phyloP scores from a whole-genome alignment of 1,139 yeast species.

The Pichiaceae sp. region DNA sequence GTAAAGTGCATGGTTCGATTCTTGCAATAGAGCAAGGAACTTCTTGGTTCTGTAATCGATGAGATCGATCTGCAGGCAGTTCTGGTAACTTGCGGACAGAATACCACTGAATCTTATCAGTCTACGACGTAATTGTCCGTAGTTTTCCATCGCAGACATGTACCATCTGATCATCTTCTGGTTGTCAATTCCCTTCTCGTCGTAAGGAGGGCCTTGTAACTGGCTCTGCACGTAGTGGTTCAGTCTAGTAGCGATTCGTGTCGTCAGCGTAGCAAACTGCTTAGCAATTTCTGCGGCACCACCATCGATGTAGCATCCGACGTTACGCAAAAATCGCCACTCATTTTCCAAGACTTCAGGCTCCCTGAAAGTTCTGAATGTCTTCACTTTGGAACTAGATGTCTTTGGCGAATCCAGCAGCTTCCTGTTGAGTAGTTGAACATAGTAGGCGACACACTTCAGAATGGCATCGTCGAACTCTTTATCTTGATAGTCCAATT shows the following conservation, averaged over 20 bases:
- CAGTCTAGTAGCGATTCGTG: constrained; percentile 61
- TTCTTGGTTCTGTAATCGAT: constrained; percentile 45
- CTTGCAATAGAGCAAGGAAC: constrained; percentile 49
- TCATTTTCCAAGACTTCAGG: constrained; percentile 81
- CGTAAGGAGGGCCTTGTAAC: constrained; percentile 51
- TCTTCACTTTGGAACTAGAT: constrained; percentile 25
- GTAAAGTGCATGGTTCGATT: constrained; percentile 69
- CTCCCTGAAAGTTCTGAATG: constrained; percentile 81
- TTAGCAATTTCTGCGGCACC: constrained; percentile 80
- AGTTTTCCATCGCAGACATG: constrained; percentile 72
- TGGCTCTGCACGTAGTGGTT: constrained; percentile 68
- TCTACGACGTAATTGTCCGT: constrained; percentile 80
- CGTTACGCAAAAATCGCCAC: constrained; percentile 66
- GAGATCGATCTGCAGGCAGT: constrained; percentile 62
- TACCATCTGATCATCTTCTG: constrained; percentile 74
- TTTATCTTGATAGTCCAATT: constrained; percentile 57
- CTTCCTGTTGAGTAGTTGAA: constrained; percentile 66
- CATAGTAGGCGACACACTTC: constrained; percentile 66
- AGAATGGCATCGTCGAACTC: constrained; percentile 67
- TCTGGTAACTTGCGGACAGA: constrained; percentile 65
- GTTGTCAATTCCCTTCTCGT: constrained; percentile 31
- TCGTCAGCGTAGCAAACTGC: constrained; percentile 59
- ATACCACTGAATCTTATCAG: constrained; percentile 63
- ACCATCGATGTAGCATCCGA: constrained; percentile 73
- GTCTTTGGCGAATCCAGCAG: constrained; percentile 69